Conservation (phyloP, 331 rosid genomes). For the Acacia concinna region DNA sequence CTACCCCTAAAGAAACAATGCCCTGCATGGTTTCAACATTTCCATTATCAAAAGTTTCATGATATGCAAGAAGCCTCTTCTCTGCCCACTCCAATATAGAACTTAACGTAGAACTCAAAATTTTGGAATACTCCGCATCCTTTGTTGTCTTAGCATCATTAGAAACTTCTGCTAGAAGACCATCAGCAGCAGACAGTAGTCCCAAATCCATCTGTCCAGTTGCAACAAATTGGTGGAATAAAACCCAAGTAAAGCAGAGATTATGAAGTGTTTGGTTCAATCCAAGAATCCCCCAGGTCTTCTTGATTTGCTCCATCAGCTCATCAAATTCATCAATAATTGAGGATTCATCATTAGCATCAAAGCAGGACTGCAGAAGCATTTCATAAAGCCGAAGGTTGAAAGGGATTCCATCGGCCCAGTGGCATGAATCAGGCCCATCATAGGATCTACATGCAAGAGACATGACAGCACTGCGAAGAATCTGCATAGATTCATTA, state of each 20-base stretch:
- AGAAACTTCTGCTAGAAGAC: constrained; percentile 80
- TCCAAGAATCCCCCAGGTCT: constrained; percentile 93
- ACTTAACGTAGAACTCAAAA: constrained; percentile 69
- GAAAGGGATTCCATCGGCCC: constrained; percentile 98
- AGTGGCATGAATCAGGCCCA: constrained; percentile 80
- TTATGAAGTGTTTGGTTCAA: constrained; percentile 82
- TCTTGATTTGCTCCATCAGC: constrained; percentile 84
- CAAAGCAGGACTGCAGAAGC: constrained; percentile 87
- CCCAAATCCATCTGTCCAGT: constrained; percentile 75
- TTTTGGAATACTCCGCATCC: constrained; percentile 69
- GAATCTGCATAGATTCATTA: constrained; percentile 75
- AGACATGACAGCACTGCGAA: constrained; percentile 69
- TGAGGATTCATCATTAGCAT: constrained; percentile 66
- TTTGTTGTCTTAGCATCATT: constrained; percentile 64
- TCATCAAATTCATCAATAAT: constrained; percentile 89
- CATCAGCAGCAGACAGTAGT: constrained; percentile 65
- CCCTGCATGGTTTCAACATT: constrained; percentile 77
- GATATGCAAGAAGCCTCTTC: constrained; percentile 86
- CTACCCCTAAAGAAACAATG: constrained; percentile 74
- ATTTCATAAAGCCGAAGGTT: constrained; percentile 86
- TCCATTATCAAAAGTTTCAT: constrained; percentile 66
- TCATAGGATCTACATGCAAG: constrained; percentile 80
- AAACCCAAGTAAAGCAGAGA: constrained; percentile 90
- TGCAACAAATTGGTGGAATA: constrained; percentile 75
- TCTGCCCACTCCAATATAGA: constrained; percentile 84